These are phyloP conservation scores for Penicillium salamii DNA, from an alignment of 495 filamentous ascomycete genomes.

Conservation along the genomic window DNA sequence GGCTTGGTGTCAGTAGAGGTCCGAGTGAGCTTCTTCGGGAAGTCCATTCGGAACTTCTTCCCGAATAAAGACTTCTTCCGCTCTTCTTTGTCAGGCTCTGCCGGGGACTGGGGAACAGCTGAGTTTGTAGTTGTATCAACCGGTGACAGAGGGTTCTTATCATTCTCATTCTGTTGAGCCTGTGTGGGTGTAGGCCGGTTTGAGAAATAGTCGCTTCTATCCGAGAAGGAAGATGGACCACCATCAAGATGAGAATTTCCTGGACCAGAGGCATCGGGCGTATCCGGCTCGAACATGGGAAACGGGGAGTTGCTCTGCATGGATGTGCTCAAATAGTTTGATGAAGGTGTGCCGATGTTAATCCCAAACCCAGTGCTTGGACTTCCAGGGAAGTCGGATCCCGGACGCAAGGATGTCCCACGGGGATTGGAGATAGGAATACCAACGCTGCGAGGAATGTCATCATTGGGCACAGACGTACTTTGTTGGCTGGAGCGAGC, in stretches of 20 bases:
- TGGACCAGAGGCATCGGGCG: constrained; percentile 12
- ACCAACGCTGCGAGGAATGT: constrained; percentile 44
- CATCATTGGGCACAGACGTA: constrained; percentile 62
- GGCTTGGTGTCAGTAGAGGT: constrained; percentile 78
- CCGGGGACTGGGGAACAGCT: constrained; percentile 54
- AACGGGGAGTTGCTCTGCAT: constrained; percentile 27
- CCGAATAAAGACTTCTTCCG: constrained; percentile 75
- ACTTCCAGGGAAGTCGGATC: constrained; percentile 54
- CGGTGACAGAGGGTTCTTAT: constrained; percentile 43
- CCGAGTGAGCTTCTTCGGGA: constrained; percentile 80
- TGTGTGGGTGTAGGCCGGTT: constrained; percentile 18
- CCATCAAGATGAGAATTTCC: constrained; percentile 37
- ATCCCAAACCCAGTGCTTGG: constrained; percentile 61
- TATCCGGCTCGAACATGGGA: constrained; percentile 22
- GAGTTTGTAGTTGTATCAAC: constrained; percentile 45
- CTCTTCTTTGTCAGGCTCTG: constrained; percentile 68
- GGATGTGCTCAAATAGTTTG: constrained; percentile 25
- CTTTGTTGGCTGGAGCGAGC: constrained; percentile 51
- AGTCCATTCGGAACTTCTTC: constrained; percentile 85
- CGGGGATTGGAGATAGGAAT: constrained; percentile 44
- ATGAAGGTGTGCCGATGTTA: constrained; percentile 23
- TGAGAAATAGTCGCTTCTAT: constrained; percentile 68
- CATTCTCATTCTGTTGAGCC: constrained; percentile 20
- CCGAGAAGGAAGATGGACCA: constrained; percentile 45
- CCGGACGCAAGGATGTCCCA: constrained; percentile 57